Conservation (phyloP, 805 yeast species). For the Candida ponderosae region DNA sequence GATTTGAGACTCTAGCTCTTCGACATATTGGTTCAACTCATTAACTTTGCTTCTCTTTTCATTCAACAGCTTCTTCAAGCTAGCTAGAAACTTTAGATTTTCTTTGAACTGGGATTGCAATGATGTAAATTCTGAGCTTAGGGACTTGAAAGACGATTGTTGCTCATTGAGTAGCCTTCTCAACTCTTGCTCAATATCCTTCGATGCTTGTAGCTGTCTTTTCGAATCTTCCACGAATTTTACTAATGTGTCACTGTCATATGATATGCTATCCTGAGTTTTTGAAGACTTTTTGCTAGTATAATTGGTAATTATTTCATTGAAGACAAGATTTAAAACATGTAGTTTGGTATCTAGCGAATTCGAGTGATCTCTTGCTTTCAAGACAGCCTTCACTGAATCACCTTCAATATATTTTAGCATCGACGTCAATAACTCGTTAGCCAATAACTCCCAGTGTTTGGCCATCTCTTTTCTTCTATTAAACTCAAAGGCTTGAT, state of each 20-base stretch:
- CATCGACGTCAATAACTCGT: slow-evolving; percentile 10
- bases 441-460: slow-evolving; percentile 2
- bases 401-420: slow-evolving; percentile 8
- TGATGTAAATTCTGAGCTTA: slow-evolving; percentile 9
- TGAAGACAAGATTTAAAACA: slow-evolving; percentile 11
- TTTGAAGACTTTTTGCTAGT: slow-evolving; percentile 1
- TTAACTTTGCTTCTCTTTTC: slow-evolving; percentile 12
- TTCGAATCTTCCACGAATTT: neutral
- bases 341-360: slow-evolving; percentile 16
- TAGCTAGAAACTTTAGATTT: slow-evolving; percentile 2
- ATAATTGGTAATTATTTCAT: slow-evolving; percentile 6
- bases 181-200: slow-evolving; percentile 11
- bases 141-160: slow-evolving; percentile 3
- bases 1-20: slow-evolving; percentile 11
- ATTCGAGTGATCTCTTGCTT: slow-evolving; percentile 11
- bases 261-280: neutral
- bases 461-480: neutral
- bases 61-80: slow-evolving; percentile 9
- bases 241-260: neutral
- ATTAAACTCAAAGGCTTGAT: neutral
- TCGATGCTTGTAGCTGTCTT: slow-evolving; percentile 7
- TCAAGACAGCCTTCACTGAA: slow-evolving; percentile 11
- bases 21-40: slow-evolving; percentile 5
- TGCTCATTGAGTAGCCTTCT: slow-evolving; percentile 8
- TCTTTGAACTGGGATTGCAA: slow-evolving; percentile 11